These are phyloP conservation scores for Testicularia cyperi DNA, from an alignment of 1,284 basidiomycete genomes.

Conservation along the genomic window DNA sequence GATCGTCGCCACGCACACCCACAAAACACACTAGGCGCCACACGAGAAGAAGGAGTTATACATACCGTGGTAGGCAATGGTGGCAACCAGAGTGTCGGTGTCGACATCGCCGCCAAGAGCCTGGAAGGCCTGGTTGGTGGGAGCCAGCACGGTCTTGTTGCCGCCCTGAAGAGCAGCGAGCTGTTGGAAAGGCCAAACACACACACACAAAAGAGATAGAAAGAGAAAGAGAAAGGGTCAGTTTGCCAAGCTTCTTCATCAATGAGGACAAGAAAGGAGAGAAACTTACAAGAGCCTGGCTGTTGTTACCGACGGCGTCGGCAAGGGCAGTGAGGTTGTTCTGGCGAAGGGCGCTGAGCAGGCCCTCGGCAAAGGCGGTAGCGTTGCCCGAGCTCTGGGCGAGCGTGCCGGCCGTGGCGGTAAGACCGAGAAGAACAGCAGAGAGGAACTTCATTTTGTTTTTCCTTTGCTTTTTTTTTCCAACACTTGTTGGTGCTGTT, in stretches of 20 bases:
- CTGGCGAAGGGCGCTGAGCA: conserved; percentile 31
- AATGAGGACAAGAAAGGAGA: too few species aligned
- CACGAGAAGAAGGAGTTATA: too few species aligned
- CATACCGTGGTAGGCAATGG: conserved; percentile 67
- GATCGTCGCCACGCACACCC: too few species aligned
- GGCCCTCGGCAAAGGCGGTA: conserved; percentile 34
- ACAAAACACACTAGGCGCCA: too few species aligned
- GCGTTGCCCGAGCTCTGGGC: conserved; percentile 31
- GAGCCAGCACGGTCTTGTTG: conserved; percentile 61
- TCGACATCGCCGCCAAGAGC: conserved; percentile 59
- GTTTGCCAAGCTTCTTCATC: too few species aligned
- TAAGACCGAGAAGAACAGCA: conserved; percentile 25
- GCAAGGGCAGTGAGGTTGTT: conserved; percentile 40
- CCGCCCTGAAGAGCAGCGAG: conserved; percentile 19
- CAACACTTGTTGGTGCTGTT: too few species aligned
- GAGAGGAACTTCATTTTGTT: conserved; percentile 47
- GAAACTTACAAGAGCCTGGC: conserved; percentile 5
- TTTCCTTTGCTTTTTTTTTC: too few species aligned
- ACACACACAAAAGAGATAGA: not conserved
- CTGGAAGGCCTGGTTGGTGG: conserved; percentile 60
- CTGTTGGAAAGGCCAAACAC: not conserved
- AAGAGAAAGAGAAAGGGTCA: too few species aligned
- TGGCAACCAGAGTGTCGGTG: conserved; percentile 62
- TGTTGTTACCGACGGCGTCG: conserved; percentile 36
- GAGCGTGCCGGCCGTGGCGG: conserved; percentile 20